Base-by-base conservation (phyloP, 345 rosid genomes). In the Pistacia integerrima region DNA sequence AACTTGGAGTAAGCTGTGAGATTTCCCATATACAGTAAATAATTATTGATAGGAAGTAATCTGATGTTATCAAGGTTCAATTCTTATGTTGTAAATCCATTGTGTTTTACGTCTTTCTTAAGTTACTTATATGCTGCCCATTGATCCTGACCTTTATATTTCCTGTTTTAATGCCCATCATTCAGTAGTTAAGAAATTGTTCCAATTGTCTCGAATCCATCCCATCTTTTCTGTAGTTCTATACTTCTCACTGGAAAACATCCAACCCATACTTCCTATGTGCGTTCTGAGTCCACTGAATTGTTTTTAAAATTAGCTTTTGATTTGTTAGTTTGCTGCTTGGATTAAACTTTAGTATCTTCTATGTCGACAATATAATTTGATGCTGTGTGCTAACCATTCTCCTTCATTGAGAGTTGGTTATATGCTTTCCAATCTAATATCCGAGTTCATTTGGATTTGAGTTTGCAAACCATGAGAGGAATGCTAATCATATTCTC, bases 381-480 rank as follows among this genome's bases (percentile, higher is more conserved):
- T 70, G 73, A 17, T 18, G 46, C 9, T 33, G 55, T 33, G 10
- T n/a, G 0, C 2, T 56, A 70, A 18, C 74, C 16, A 33, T 58
- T 36, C 13, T 56, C 63, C 38, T 58, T 58, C 33, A 57, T 38
- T 20, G 41, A 38, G 41, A 4, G 71, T 64, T 67, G 33, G 69
- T 76, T 58, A 28, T 59, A 64, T 65, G 70, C 71, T 73, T 46
- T 64, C 78, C 51, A 72, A 68, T 41, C 12, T 63, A 22, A 5
- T 25, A 30, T 35, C 41, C 20, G 30, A 67, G 64, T 54, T 56
- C 41, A 36, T 74, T 65, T 67, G 36, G 79, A 48, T 60, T 77
- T 51, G 80, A 83, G 88, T 84, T 81, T 82, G 86, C 87, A 83
- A 85, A 86, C 82, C 88, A 79, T 61, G 80, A 69, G 72, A 2